Conservation (phyloP, 1,284 basidiomycete genomes). For the Ceratobasidium sp. region DNA sequence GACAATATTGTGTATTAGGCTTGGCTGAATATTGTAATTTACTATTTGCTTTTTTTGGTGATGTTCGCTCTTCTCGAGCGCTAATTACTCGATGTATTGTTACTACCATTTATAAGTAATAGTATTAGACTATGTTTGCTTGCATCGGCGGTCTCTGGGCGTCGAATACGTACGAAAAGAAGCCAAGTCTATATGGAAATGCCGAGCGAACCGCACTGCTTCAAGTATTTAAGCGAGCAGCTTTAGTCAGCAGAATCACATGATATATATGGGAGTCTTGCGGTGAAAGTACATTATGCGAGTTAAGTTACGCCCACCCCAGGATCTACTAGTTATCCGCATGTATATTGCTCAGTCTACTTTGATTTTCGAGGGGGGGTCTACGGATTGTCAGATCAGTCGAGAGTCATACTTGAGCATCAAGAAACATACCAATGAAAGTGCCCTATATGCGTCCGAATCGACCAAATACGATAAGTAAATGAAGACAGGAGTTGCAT, state of each 20-base stretch:
- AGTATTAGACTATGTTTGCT: background rate
- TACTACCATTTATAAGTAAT: conserved; percentile 6
- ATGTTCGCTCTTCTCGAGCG: background rate
- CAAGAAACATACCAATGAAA: conserved; percentile 33
- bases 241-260: background rate
- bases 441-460: conserved; percentile 12
- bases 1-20: background rate
- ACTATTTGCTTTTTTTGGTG: background rate
- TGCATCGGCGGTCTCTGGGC: too few species aligned
- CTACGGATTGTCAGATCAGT: conserved; percentile 8
- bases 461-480: background rate
- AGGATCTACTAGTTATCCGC: background rate
- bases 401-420: background rate
- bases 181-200: background rate
- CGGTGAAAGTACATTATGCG: background rate
- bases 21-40: conserved; percentile 7
- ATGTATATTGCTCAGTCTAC: conserved; percentile 20
- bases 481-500: conserved; percentile 10
- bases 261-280: background rate
- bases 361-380: conserved; percentile 40
- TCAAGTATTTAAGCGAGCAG: background rate
- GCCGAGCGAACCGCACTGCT: background rate
- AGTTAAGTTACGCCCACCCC: background rate
- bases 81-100: conserved; percentile 10
- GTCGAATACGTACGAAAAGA: background rate